These are phyloP conservation scores for Colletotrichum sp. DNA, from an alignment of 2,329 filamentous ascomycete species.

Conservation along the genomic window DNA sequence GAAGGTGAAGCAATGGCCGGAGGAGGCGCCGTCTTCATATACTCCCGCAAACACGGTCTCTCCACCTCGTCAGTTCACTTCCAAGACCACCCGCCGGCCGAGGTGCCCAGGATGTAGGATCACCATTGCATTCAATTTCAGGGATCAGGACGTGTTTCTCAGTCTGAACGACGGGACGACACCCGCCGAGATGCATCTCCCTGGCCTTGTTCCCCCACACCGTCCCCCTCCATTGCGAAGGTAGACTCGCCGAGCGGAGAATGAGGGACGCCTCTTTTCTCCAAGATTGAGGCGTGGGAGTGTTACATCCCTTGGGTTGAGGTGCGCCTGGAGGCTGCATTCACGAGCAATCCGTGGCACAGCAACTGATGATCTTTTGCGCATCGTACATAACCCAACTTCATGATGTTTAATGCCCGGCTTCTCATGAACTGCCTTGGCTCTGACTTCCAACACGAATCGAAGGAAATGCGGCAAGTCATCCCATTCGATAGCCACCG, in stretches of 20 bases:
- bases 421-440: not conserved
- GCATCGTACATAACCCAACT: not conserved
- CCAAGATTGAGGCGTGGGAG: not conserved
- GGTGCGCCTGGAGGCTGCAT: not conserved
- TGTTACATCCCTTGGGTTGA: slow-evolving; percentile 3
- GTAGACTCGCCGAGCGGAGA: not conserved
- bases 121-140: not conserved
- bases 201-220: not conserved
- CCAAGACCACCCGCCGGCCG: not conserved
- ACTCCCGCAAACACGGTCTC: not conserved
- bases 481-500: not conserved
- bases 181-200: slow-evolving; percentile 28
- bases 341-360: not conserved
- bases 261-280: slow-evolving; percentile 14
- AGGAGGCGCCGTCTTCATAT: slow-evolving; percentile 10
- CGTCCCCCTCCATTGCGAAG: not conserved
- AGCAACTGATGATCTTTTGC: not conserved
- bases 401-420: not conserved
- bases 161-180: slow-evolving; percentile 22
- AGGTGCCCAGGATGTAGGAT: not conserved
- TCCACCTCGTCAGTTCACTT: not conserved
- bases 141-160: not conserved
- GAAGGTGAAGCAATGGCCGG: not conserved
- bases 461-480: not conserved
- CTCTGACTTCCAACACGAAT: not conserved